phyloP scores from a whole-genome alignment of 176 grass and related monocot genomes.

The Oryza glumipatula region DNA sequence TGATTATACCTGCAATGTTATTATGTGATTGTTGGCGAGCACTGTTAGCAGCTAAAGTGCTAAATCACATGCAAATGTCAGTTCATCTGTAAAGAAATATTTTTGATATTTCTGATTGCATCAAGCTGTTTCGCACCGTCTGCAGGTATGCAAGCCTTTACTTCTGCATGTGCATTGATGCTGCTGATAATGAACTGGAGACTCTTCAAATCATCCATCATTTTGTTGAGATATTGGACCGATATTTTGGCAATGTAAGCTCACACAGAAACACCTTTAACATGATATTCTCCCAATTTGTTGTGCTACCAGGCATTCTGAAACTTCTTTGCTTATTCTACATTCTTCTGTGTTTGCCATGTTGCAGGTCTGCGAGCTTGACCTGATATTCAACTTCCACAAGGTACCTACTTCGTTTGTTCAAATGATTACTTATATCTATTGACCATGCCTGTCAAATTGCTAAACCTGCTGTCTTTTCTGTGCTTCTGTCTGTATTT shows the following conservation, averaged over 20 bases:
- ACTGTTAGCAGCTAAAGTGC: not conserved
- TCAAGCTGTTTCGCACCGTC: not conserved
- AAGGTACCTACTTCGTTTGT: constrained; percentile 43
- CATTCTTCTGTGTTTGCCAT: not conserved
- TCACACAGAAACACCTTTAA: too few species aligned
- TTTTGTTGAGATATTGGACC: constrained; percentile 83
- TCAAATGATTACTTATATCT: not conserved
- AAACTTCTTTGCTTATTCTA: not conserved
- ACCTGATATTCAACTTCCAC: constrained; percentile 86
- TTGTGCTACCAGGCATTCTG: constrained; percentile 10
- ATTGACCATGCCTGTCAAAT: not conserved
- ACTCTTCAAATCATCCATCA: constrained; percentile 81
- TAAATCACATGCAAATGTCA: not conserved
- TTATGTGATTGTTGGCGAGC: not conserved
- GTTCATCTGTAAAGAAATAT: not conserved
- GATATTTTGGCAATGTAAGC: constrained; percentile 74
- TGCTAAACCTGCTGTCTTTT: not conserved
- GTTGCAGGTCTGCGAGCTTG: constrained; percentile 70
- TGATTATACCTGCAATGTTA: not conserved
- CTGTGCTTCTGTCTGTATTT: not conserved
- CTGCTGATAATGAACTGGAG: constrained; percentile 71
- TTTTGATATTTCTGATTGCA: not conserved
- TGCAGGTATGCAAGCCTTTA: constrained; percentile 82
- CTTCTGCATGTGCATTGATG: constrained; percentile 85
- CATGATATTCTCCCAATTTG: not conserved